Conservation (phyloP, 2,329 filamentous ascomycete species). For the Chaetomium sp. region DNA sequence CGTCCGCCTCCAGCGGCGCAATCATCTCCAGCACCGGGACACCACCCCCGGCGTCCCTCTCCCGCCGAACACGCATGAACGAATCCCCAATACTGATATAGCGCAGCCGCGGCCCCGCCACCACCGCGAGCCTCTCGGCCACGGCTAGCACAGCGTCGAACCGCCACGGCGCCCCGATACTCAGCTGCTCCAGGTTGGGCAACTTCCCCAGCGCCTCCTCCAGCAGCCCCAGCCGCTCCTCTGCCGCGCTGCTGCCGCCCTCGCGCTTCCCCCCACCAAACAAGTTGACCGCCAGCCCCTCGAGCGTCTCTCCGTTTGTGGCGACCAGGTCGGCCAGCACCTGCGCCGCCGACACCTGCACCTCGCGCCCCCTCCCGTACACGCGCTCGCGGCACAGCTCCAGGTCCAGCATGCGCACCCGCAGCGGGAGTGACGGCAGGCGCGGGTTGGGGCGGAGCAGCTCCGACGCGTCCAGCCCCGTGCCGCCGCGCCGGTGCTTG, state of each 20-base stretch:
- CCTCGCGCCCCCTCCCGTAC: neutral
- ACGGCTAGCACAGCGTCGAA: neutral
- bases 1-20: neutral
- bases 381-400: neutral
- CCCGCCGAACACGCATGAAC: neutral
- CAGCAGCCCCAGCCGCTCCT: neutral
- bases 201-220: neutral
- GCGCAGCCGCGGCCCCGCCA: neutral
- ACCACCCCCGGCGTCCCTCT: no score
- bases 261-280: no score
- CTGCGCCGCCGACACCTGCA: neutral
- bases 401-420: neutral
- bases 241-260: no score
- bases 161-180: neutral
- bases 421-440: neutral
- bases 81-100: neutral
- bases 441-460: neutral
- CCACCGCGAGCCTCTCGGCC: neutral
- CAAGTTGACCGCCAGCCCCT: neutral
- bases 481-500: neutral
- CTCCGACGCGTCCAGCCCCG: neutral
- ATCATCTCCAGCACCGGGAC: neutral
- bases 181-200: neutral
- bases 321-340: neutral
- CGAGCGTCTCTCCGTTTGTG: constrained; percentile 5